A percentile compares a stretch with the other conserved stretches of the same genome.
These are phyloP conservation scores for Coccomyxa sp. DNA, from an alignment of 139 green algal species.

Conservation along the genomic window DNA sequence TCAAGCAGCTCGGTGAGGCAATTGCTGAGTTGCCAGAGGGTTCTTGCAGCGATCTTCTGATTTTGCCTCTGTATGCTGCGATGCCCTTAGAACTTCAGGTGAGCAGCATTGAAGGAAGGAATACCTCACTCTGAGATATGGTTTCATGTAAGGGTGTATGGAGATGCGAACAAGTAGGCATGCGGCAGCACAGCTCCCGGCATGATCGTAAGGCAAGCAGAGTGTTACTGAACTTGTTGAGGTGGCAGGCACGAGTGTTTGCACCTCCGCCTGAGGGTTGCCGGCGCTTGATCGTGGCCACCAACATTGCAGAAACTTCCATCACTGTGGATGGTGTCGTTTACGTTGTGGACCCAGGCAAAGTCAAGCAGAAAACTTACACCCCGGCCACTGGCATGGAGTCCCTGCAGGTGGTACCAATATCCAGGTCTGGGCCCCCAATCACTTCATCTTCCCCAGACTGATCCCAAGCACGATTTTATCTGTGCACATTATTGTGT, in stretches of 20 bases:
- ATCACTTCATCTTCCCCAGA: background rate
- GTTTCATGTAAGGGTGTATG: too few relatives aligned
- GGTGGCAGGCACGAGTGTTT: slow-evolving; percentile 82
- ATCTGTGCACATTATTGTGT: background rate
- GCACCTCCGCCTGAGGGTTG: slow-evolving; percentile 50
- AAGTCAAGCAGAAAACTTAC: slow-evolving; percentile 94
- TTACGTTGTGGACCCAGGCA: slow-evolving; percentile 85
- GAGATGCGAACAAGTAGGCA: too few relatives aligned
- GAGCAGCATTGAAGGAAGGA: background rate
- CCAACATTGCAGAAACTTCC: slow-evolving; percentile 96
- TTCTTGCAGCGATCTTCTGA: slow-evolving; percentile 60
- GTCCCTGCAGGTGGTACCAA: slow-evolving; percentile 74
- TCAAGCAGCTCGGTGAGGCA: slow-evolving; percentile 13
- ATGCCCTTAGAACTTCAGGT: slow-evolving; percentile 82
- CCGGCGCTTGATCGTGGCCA: slow-evolving; percentile 86
- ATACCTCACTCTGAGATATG: too few relatives aligned
- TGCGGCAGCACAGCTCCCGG: too few relatives aligned
- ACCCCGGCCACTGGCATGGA: slow-evolving; percentile 82
- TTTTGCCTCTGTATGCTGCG: slow-evolving; percentile 87
- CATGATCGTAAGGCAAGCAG: too few relatives aligned
- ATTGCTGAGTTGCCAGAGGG: slow-evolving; percentile 39
- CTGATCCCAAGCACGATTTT: too few relatives aligned
- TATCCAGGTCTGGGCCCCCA: slow-evolving; percentile 38
- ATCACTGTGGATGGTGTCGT: slow-evolving; percentile 86
- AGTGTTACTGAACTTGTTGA: background rate